Conservation (phyloP, 2,329 filamentous ascomycete species). For the Penicillium brevicompactum region DNA sequence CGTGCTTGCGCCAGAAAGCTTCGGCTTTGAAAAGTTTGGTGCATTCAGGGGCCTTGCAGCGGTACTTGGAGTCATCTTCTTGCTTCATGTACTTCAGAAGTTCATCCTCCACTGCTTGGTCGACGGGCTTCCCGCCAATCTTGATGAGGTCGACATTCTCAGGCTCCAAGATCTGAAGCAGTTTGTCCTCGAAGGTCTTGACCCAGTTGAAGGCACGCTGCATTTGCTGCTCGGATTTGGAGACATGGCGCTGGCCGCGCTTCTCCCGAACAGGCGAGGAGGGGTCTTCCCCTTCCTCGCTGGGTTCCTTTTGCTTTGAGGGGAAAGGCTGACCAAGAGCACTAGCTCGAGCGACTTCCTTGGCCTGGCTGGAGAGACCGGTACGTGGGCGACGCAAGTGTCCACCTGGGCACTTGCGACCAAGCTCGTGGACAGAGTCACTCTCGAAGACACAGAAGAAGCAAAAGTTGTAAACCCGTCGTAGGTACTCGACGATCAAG, state of each 20-base stretch:
- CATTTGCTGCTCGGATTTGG: constrained; percentile 86
- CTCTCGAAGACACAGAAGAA: constrained; percentile 99
- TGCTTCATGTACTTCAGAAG: constrained; percentile 88
- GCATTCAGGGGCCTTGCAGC: constrained; percentile 95
- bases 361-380: constrained; percentile 79
- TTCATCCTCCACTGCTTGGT: constrained; percentile 86
- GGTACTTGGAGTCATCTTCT: constrained; percentile 95
- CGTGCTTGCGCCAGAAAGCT: constrained; percentile 96
- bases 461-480: constrained; percentile 97
- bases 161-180: constrained; percentile 88
- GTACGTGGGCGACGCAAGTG: constrained; percentile 89
- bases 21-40: constrained; percentile 97
- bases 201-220: constrained; percentile 98
- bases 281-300: constrained; percentile 65
- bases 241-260: constrained; percentile 68
- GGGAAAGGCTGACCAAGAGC: constrained; percentile 82
- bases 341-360: constrained; percentile 82
- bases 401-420: constrained; percentile 94
- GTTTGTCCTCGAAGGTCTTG: constrained; percentile 96
- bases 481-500: constrained; percentile 91
- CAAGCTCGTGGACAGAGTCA: constrained; percentile 93
- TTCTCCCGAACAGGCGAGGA: constrained; percentile 70
- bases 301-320: constrained; percentile 71
- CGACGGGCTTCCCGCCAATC: constrained; percentile 81
- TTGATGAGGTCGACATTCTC: constrained; percentile 85